Conservation (phyloP, 148 eudicot species). For the Rhododendron kiyosumense region DNA sequence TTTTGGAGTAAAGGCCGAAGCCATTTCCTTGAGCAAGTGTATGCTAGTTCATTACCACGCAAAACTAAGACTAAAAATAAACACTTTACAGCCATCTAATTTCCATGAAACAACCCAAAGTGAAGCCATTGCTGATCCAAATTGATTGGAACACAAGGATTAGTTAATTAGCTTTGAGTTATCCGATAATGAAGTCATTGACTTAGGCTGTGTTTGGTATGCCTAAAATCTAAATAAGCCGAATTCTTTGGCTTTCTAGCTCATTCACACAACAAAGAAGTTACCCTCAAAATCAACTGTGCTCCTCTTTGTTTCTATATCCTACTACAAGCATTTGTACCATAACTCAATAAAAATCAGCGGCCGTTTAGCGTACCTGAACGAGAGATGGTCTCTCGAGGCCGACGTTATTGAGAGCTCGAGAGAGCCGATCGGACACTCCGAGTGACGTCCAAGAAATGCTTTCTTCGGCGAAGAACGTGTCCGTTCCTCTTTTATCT, state of each 20-base stretch:
- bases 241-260: neutral
- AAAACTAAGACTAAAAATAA: neutral
- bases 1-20: neutral
- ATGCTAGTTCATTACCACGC: neutral
- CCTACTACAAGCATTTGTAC: neutral
- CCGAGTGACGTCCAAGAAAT: constrained; percentile 78
- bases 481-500: constrained; percentile 24
- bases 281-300: neutral
- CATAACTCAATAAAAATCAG: neutral
- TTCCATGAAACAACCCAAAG: neutral
- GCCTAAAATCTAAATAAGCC: neutral
- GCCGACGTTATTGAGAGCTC: constrained; percentile 46
- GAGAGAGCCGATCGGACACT: constrained; percentile 45
- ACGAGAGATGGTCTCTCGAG: constrained; percentile 65
- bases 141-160: neutral
- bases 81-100: neutral
- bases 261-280: neutral
- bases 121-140: neutral
- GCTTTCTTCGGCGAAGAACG: constrained; percentile 66
- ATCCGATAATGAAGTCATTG: neutral
- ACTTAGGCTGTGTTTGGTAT: neutral
- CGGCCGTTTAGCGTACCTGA: constrained; percentile 40
- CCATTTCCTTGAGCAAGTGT: neutral
- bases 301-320: neutral
- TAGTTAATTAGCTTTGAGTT: neutral